Evolutionary conservation across 306 rosid species (phyloP).

Genomic region (Dryas octopetala): DNA sequence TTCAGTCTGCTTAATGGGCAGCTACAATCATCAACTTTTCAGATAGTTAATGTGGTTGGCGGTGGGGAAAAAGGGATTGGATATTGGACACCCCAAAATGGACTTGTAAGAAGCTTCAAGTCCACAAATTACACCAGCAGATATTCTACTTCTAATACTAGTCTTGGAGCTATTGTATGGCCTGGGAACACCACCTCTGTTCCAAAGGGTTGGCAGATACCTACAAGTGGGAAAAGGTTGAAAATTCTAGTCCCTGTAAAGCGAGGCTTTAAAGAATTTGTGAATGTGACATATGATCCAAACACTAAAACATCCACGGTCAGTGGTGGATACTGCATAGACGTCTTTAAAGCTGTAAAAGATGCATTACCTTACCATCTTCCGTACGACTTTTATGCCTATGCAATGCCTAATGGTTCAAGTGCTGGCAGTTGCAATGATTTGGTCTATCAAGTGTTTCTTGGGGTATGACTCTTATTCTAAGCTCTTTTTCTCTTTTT

Average conservation of each 20-base stretch:
- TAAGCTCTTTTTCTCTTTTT: not conserved
- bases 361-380: constrained; percentile 21
- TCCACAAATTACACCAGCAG: not conserved
- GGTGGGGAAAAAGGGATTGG: constrained; percentile 37
- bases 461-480: constrained; percentile 21
- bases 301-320: not conserved
- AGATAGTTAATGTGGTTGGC: constrained; percentile 39
- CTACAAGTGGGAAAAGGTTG: constrained; percentile 42
- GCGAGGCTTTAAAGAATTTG: constrained; percentile 35
- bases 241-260: constrained; percentile 47
- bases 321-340: constrained; percentile 22
- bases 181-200: constrained; percentile 37
- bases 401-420: constrained; percentile 6
- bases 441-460: constrained; percentile 7
- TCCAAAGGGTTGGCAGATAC: constrained; percentile 62
- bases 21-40: constrained; percentile 7
- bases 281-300: constrained; percentile 3
- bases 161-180: constrained; percentile 34
- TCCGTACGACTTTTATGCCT: constrained; percentile 17
- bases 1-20: constrained; percentile 14
- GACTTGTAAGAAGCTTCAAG: constrained; percentile 26
- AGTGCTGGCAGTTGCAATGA: constrained; percentile 22
- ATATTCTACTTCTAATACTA: constrained; percentile 22
- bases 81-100: constrained; percentile 41
- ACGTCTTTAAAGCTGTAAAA: constrained; percentile 10